phyloP scores from a whole-genome alignment of 2,329 filamentous ascomycete genomes.

The Rugonectria rugulosa region DNA sequence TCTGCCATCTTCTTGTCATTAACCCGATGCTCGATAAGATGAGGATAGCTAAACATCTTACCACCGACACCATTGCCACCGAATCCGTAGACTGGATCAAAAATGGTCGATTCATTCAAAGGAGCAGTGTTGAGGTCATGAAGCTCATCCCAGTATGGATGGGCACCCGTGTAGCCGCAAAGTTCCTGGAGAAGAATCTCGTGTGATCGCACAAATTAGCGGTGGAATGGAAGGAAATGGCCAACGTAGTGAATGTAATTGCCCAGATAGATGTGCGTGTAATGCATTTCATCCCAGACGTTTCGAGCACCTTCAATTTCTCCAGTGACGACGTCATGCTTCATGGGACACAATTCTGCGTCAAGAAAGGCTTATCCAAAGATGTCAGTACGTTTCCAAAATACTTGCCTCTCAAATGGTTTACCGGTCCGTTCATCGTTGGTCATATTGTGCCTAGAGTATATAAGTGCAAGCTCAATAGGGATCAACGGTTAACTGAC shows the following conservation, averaged over 20 bases:
- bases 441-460: too few relatives aligned
- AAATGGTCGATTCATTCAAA: slow-evolving; percentile 8
- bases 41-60: too few relatives aligned
- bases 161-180: slow-evolving; percentile 19
- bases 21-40: too few relatives aligned
- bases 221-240: slow-evolving; percentile 19
- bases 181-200: slow-evolving; percentile 18
- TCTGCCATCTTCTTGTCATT: too few relatives aligned
- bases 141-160: slow-evolving; percentile 22
- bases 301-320: slow-evolving; percentile 14
- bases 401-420: too few relatives aligned
- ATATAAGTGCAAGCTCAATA: too few relatives aligned
- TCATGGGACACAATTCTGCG: slow-evolving; percentile 16
- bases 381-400: too few relatives aligned
- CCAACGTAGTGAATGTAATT: slow-evolving; percentile 24
- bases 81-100: slow-evolving; percentile 13
- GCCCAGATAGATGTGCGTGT: slow-evolving; percentile 11
- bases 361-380: too few relatives aligned
- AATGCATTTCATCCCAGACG: slow-evolving; percentile 20
- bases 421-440: too few relatives aligned
- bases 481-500: too few relatives aligned
- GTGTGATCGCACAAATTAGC: slow-evolving; percentile 19
- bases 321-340: slow-evolving; percentile 2
- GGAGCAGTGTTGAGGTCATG: slow-evolving; percentile 11
- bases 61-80: slow-evolving; percentile 14